A percentile compares a stretch with the other conserved stretches of the same genome.
Conservation (phyloP, 2,329 filamentous ascomycete species). For the Tolypocladium cylindrosporum region DNA sequence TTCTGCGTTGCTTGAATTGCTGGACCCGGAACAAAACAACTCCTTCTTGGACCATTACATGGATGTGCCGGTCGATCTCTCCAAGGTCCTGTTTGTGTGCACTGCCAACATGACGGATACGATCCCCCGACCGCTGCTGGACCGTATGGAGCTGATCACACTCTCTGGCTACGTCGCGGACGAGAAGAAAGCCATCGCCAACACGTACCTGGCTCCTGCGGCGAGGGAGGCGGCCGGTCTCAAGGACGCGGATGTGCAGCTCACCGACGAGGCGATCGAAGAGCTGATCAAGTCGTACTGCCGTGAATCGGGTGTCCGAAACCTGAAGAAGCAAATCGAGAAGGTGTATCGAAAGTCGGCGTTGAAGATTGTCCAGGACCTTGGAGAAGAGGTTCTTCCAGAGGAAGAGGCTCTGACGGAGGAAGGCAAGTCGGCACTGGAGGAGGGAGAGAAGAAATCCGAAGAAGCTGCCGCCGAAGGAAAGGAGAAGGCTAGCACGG, state of each 20-base stretch:
- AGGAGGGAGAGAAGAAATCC: slow-evolving; percentile 60
- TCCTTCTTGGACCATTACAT: slow-evolving; percentile 98
- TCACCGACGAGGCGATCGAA: slow-evolving; percentile 79
- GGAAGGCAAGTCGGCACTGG: slow-evolving; percentile 70
- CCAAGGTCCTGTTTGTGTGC: slow-evolving; percentile 96
- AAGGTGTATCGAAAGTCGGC: slow-evolving; percentile 98
- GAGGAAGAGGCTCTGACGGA: slow-evolving; percentile 77
- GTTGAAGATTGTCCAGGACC: slow-evolving; percentile 89
- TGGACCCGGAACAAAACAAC: slow-evolving; percentile 94
- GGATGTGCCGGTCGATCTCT: slow-evolving; percentile 94
- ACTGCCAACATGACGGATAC: slow-evolving; percentile 99
- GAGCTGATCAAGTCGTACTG: slow-evolving; percentile 99
- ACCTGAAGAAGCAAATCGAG: slow-evolving; percentile 98
- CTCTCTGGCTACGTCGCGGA: slow-evolving; percentile 94
- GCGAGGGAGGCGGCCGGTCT: slow-evolving; percentile 92
- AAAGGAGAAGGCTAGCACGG: slow-evolving; percentile 16
- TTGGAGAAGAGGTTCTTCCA: slow-evolving; percentile 73
- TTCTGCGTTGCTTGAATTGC: slow-evolving; percentile 82
- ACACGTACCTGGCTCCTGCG: slow-evolving; percentile 82
- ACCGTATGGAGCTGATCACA: slow-evolving; percentile 96
- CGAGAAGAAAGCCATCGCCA: slow-evolving; percentile 97
- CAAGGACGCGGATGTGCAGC: slow-evolving; percentile 80
- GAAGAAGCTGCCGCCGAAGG: slow-evolving; percentile 38
- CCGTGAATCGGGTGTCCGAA: slow-evolving; percentile 91
- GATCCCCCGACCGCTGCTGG: slow-evolving; percentile 84